phyloP scores from a whole-genome alignment of 2,329 filamentous ascomycete genomes.

The Alternaria novae-zelandiae region DNA sequence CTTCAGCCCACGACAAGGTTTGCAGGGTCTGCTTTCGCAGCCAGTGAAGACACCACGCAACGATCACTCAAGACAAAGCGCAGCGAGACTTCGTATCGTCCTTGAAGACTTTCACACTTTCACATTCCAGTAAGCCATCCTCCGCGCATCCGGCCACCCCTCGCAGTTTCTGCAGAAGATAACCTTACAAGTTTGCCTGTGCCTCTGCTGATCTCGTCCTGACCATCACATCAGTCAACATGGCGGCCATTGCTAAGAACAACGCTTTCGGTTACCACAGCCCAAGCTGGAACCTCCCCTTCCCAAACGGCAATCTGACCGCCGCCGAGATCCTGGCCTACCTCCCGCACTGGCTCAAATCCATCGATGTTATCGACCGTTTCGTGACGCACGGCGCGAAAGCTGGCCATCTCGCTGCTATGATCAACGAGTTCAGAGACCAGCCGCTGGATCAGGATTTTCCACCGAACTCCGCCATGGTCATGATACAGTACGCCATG shows the following conservation, averaged over 20 bases:
- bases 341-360: conserved; percentile 35
- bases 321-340: conserved; percentile 34
- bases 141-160: neutral
- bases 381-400: conserved; percentile 28
- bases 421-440: conserved; percentile 23
- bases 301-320: conserved; percentile 35
- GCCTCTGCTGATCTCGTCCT: neutral
- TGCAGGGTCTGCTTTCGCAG: neutral
- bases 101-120: neutral
- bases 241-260: conserved; percentile 18
- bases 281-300: conserved; percentile 30
- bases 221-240: neutral
- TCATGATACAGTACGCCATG: conserved; percentile 34
- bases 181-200: neutral
- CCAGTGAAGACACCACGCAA: neutral
- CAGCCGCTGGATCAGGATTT: conserved; percentile 1
- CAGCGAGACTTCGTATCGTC: neutral
- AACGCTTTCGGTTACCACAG: conserved; percentile 29
- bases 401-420: conserved; percentile 11
- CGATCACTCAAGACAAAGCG: neutral
- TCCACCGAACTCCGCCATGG: conserved; percentile 19
- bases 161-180: neutral
- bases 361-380: conserved; percentile 31
- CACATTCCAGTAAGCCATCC: neutral
- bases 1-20: neutral